Evolutionary conservation across 345 rosid genomes (phyloP), one percentile per base, ranked within the genome.

Genomic region (Hibiscus mutabilis): DNA sequence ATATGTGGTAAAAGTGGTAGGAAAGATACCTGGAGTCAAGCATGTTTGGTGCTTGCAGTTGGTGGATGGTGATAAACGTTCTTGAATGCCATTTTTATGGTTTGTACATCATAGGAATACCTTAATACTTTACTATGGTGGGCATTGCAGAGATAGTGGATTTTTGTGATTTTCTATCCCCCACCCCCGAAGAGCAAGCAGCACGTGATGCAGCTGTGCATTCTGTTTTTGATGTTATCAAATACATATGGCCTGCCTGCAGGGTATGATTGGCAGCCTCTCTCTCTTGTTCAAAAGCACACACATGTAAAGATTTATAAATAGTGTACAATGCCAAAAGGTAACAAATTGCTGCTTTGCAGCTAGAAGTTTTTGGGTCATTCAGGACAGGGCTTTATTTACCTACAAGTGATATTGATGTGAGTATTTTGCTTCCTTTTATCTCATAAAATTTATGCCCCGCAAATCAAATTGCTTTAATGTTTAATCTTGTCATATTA

Each of bases 401-500:
- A 74, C 98, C 98, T 57, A 88, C 91, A 4, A 94, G 98, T 82
- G 98, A 94, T 81, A 86, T 94, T 51, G 97, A 94, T 87, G 98
- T 90, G 85, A 80, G 97, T 82, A 66, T 73, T 33, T 46, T 64
- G 53, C 52, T 69, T 11, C 60, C 55, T 27, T 12, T 53, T 49
- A n/a, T 53, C 3, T 14, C 35, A 2, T 27, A 42, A 15, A 35
- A 51, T 16, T 67, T 49, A 46, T 24, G 1, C 15, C 24, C 10
- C 0, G n/a, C 9, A 47, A 10, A 40, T 49, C 44, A 8, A 24
- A 11, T 2, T 66, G 12, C 18, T 2, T 16, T n/a, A 46, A 25
- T 24, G 40, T 66, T n/a, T 25, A 25, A 47, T 25, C 40, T 4
- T 66, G 37, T 25, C 3, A 66, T 15, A 35, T 65, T 42, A 14